These are phyloP conservation scores for Microcera coccophila DNA, from an alignment of 2,329 filamentous ascomycete species.

Conservation along the genomic window DNA sequence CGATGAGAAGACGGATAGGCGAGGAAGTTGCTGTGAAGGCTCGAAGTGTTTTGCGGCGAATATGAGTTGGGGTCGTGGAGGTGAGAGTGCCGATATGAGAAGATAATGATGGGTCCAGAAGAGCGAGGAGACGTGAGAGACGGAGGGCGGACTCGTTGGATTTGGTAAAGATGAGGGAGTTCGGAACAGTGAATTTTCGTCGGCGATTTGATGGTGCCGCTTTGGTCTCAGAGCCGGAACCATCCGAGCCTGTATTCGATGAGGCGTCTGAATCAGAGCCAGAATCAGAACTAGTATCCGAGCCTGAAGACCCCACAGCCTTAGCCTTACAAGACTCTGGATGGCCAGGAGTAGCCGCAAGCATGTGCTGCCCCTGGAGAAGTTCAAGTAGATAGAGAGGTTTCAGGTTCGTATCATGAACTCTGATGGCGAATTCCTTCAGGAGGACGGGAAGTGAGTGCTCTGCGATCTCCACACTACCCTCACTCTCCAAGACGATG, in stretches of 20 bases:
- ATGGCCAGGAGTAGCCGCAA: constrained; percentile 14
- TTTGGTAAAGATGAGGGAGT: constrained; percentile 79
- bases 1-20: constrained; percentile 71
- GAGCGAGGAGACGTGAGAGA: constrained; percentile 70
- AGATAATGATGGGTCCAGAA: constrained; percentile 59
- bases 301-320: constrained; percentile 35
- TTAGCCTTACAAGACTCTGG: constrained; percentile 8
- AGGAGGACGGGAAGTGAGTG: constrained; percentile 60
- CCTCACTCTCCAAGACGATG: constrained; percentile 64
- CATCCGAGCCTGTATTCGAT: constrained; percentile 27
- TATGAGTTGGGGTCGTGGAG: constrained; percentile 70
- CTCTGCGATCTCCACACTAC: constrained; percentile 41
- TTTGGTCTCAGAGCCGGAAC: constrained; percentile 20
- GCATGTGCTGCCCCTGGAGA: constrained; percentile 55
- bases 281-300: constrained; percentile 31
- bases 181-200: constrained; percentile 33
- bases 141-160: constrained; percentile 86
- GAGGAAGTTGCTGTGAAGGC: constrained; percentile 65
- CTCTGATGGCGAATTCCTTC: constrained; percentile 62
- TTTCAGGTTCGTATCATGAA: constrained; percentile 67
- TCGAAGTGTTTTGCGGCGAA: constrained; percentile 62
- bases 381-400: constrained; percentile 82
- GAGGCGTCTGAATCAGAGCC: constrained; percentile 31
- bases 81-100: constrained; percentile 65
- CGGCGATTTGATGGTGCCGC: constrained; percentile 7